Evolutionary conservation across 345 rosid genomes (phyloP), one percentile per base, ranked within the genome.

Genomic region (Eucalyptus melliodora): DNA sequence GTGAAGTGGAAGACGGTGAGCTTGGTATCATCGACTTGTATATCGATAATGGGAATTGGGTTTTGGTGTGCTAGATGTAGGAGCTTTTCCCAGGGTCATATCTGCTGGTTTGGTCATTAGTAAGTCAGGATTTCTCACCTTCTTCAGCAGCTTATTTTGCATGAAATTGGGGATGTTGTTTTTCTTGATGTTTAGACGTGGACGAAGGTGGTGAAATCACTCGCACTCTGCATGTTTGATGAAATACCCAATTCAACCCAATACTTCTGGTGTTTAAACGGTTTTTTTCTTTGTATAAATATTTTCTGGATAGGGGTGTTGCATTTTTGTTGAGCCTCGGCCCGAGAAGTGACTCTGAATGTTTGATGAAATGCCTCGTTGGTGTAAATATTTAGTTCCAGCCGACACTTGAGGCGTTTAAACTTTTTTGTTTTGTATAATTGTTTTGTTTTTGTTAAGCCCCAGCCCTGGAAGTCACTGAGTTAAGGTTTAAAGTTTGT

Each of bases 11-110:
- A 37, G 47, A 4, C 45, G 7, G 83, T 21, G 83, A 72, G 27
- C 7, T 37, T 3, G 26, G 26, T 77, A 6, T 7, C 0, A 0
- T 72, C 45, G 82, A 72, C 2, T 37, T 10, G 45, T 72, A 10
- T 31, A 19, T 37, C 26, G 45, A 34, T 72, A 9, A 21, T 37
- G 83, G 83, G 13, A 77, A 37, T 77, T 77, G 83, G 83, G 83
- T 34, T 69, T 69, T 17, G 81, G 26, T 69, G 83, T 10, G 45
- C 45, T 37, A 72, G 83, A 37, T 17, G 27, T 21, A 37, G 12
- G 27, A 72, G 83, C 83, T 37, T 72, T 72, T 21, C 83, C 83
- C 45, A 69, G 81, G 0, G 11, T 69, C 37, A 17, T 69, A 40
- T 77, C 27, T 37, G 83, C 27, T 40, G 83, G 27, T 77, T 37